Evolutionary conservation across 495 filamentous ascomycete genomes (phyloP), one percentile per base, ranked within the genome.

Genomic region (Hypomontagnella submonticulosa): DNA sequence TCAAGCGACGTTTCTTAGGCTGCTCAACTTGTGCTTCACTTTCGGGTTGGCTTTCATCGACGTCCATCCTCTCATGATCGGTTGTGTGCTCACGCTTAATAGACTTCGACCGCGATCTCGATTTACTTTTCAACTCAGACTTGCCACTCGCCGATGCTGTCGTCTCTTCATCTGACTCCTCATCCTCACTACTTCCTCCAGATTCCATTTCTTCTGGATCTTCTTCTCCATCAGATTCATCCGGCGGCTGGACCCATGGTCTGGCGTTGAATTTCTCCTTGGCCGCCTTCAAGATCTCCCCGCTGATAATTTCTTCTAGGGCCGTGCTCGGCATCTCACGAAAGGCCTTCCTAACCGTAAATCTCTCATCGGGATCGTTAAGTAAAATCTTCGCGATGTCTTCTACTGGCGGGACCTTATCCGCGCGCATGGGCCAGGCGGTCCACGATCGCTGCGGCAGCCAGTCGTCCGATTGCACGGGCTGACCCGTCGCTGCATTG

Each of bases 371-470:
- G 9, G 49, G 59, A 51, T 63, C 77, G 34, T 80, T 70, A 8
- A 71, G 67, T 13, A 43, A 10, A 10, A 16, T 44, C 0, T 75
- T 57, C 27, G 60, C 58, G 20, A 73, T 18, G 32, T 77, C 57
- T 23, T 79, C 79, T 8, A 77, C 72, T n/a, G 82, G 79, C 3
- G 90, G 89, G 13, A 93, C 89, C 6, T 80, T 75, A 9, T 78
- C 71, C 16, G 81, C 79, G 12, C 74, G 74, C 75, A 93, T 65
- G 15, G 92, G 92, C 92, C 92, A 97, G 1, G 91, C 89, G 2
- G 89, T 89, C 92, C 92, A 96, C 30, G 48, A 16, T 55, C 80
- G 84, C 4, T 79, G 80, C 13, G 85, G 82, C 12, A 65, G 53
- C 75, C 81, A 85, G n/a, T 56, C 66, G 36, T 57, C 46, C 6